Evolutionary conservation across 1,139 yeast genomes (phyloP).

Genomic region (Scheffersomyces segobiensis): DNA sequence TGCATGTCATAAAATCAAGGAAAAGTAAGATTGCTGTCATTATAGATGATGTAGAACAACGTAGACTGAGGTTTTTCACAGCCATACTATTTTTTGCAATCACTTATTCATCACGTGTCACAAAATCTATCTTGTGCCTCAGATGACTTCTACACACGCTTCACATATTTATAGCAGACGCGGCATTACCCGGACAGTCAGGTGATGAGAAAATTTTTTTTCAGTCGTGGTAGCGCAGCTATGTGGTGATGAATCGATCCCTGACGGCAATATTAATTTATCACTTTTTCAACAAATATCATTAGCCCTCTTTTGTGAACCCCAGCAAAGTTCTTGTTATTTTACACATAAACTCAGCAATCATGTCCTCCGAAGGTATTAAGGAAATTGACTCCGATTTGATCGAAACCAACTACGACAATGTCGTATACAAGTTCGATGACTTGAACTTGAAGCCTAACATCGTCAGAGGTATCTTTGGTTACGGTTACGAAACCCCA

Average conservation of each 20-base stretch:
- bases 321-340: neutral
- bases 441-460: constrained; percentile 81
- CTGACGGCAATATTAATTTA: neutral
- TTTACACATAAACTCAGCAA: constrained; percentile 5
- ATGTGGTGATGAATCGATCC: neutral
- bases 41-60: neutral
- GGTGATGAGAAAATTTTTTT: constrained; percentile 14
- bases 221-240: neutral
- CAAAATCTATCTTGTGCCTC: neutral
- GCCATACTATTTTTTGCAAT: neutral
- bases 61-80: neutral
- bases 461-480: constrained; percentile 86
- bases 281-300: neutral
- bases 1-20: neutral
- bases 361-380: constrained; percentile 58
- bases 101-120: neutral
- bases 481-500: constrained; percentile 97
- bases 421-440: constrained; percentile 86
- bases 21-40: neutral
- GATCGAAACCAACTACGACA: constrained; percentile 97
- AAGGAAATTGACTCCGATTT: constrained; percentile 80
- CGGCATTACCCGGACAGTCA: constrained; percentile 19
- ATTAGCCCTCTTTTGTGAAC: neutral
- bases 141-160: neutral
- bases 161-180: neutral